A percentile compares a stretch with the other conserved stretches of the same genome.
Evolutionary conservation across 345 rosid genomes (phyloP).

Genomic region (Hevea brasiliensis): DNA sequence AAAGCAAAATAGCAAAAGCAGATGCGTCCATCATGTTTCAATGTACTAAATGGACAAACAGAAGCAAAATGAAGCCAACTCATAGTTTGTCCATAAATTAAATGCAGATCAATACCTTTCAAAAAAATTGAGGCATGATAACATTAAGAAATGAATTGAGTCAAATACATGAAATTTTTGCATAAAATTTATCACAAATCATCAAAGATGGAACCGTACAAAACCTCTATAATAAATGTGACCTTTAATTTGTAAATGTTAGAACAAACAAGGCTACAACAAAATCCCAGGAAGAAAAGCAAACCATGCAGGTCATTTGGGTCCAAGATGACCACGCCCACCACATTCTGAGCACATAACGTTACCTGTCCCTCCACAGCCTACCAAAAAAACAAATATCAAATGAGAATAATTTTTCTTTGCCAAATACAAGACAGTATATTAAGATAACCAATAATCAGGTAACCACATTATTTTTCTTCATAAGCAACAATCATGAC

Average conservation of each 20-base stretch:
- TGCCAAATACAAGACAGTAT: background rate
- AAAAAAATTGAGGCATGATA: background rate
- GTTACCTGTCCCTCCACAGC: constrained; percentile 89
- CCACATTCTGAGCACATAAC: constrained; percentile 83
- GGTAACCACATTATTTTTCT: background rate
- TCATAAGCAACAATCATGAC: background rate
- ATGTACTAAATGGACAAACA: background rate
- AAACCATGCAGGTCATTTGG: constrained; percentile 5
- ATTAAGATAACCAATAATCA: background rate
- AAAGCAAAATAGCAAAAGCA: background rate
- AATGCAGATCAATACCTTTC: constrained; percentile 14
- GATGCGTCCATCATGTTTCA: background rate
- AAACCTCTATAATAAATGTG: background rate
- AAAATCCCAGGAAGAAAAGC: background rate
- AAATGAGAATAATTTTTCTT: background rate
- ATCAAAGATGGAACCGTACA: background rate
- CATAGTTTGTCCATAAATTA: background rate
- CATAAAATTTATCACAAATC: no score
- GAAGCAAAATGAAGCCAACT: no score
- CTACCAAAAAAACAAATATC: constrained; percentile 39
- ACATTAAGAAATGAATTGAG: constrained; percentile 5
- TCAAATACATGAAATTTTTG: constrained; percentile 5
- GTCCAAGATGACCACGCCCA: constrained; percentile 63
- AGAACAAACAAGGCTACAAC: constrained; percentile 14
- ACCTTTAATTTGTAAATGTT: background rate